phyloP scores from a whole-genome alignment of 176 grass and related monocot species.

The Oryza brachyantha region DNA sequence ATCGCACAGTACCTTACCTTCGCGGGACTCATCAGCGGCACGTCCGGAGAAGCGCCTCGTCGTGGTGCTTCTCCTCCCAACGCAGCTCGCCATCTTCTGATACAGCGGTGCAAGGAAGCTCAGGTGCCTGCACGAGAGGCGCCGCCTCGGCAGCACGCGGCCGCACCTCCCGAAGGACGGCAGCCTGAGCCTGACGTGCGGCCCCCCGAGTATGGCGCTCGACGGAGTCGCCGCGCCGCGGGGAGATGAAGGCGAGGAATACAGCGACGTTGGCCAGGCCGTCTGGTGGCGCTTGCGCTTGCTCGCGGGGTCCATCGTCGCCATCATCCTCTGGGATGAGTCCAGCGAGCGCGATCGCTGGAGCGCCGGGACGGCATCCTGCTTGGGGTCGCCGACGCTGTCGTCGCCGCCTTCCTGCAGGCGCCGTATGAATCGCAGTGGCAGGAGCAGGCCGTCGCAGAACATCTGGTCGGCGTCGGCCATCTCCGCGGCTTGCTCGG shows the following conservation, averaged over 20 bases:
- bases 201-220: not conserved
- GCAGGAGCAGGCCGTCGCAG: conserved; percentile 47
- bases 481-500: conserved; percentile 4
- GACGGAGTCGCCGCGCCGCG: not conserved
- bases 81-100: conserved; percentile 1
- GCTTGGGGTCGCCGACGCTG: too few species aligned
- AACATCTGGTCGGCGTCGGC: conserved; percentile 49
- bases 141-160: conserved; percentile 10
- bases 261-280: not conserved
- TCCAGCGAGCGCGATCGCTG: conserved; percentile 14
- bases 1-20: conserved; percentile 23
- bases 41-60: not conserved
- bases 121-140: conserved; percentile 21
- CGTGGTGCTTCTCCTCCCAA: not conserved
- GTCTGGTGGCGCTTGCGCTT: not conserved
- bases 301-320: conserved; percentile 15
- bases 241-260: not conserved
- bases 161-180: conserved; percentile 6
- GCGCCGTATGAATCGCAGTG: conserved; percentile 14
- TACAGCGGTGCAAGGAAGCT: conserved; percentile 33
- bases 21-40: not conserved
- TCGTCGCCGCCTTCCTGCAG: not conserved
- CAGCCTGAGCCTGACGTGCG: not conserved
- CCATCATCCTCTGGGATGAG: conserved; percentile 17
- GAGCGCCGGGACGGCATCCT: not conserved